Evolutionary conservation across 139 green algal species (phyloP).

Genomic region (Coccomyxa sp.): DNA sequence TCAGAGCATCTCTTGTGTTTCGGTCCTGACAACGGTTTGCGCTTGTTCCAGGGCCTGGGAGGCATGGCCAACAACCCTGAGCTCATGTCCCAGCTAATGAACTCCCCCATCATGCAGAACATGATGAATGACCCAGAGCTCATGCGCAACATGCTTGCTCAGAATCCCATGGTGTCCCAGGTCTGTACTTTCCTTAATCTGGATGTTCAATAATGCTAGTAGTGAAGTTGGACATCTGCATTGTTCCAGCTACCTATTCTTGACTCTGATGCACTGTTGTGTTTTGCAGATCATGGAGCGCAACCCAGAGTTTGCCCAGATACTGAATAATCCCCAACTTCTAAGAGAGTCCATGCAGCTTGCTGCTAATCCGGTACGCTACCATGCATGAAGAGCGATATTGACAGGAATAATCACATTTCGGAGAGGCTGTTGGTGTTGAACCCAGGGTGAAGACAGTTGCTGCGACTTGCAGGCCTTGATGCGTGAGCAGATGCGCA

Average conservation of each 20-base stretch:
- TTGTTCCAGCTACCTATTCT: background rate
- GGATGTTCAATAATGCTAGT: background rate
- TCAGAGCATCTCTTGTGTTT: too few species aligned
- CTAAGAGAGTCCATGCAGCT: constrained; percentile 77
- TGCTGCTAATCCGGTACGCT: constrained; percentile 72
- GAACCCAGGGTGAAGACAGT: too few species aligned
- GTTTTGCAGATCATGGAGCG: constrained; percentile 68
- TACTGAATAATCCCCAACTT: constrained; percentile 85
- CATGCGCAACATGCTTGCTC: constrained; percentile 67
- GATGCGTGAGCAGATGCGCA: constrained; percentile 92
- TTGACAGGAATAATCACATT: too few species aligned
- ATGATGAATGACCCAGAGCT: constrained; percentile 84
- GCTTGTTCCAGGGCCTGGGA: background rate
- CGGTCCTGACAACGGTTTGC: too few species aligned
- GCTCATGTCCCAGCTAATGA: constrained; percentile 64
- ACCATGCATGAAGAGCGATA: background rate
- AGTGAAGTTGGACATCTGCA: background rate
- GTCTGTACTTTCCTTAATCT: constrained; percentile 20
- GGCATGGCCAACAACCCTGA: background rate
- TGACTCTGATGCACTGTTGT: background rate
- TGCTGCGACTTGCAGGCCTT: constrained; percentile 46
- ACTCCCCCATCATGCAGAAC: constrained; percentile 64
- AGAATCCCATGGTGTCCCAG: constrained; percentile 71
- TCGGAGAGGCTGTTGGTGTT: too few species aligned
- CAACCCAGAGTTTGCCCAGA: constrained; percentile 86